Percentiles rank a stretch among this genome's conserved stretches.
phyloP scores from a whole-genome alignment of 2,329 filamentous ascomycete species.

The Paracoccidioides brasiliensis region DNA sequence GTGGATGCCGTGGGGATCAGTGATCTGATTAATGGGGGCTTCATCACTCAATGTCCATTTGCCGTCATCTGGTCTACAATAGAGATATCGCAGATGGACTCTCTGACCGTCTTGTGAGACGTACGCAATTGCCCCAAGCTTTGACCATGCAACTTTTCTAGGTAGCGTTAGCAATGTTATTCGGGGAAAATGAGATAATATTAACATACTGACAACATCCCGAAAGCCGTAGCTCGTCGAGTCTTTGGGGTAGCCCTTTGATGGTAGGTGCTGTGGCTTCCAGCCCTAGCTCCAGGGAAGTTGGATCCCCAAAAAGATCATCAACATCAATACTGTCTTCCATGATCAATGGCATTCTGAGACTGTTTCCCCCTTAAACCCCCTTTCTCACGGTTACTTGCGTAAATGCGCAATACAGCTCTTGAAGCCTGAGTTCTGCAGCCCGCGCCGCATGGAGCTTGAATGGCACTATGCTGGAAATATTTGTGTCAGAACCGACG shows the following conservation, averaged over 20 bases:
- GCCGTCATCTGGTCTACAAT: constrained; percentile 54
- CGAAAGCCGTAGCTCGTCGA: constrained; percentile 62
- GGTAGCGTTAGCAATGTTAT: constrained; percentile 14
- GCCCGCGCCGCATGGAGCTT: neutral
- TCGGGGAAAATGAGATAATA: neutral
- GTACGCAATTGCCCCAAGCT: constrained; percentile 69
- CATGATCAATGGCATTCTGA: constrained; percentile 42
- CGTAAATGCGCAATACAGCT: neutral
- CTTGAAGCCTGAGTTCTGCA: neutral
- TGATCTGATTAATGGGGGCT: constrained; percentile 49
- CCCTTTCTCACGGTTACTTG: neutral
- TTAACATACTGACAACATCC: constrained; percentile 69
- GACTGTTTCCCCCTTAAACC: neutral
- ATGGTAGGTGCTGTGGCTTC: constrained; percentile 42
- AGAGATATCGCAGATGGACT: constrained; percentile 60
- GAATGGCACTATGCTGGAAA: neutral
- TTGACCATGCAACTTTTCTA: constrained; percentile 80
- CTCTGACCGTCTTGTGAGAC: constrained; percentile 58
- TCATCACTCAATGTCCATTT: constrained; percentile 65
- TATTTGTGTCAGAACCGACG: neutral
- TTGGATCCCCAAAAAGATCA: constrained; percentile 61
- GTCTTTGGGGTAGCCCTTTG: constrained; percentile 56
- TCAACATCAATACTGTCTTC: constrained; percentile 49
- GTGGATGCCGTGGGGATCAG: constrained; percentile 48
- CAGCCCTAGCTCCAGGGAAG: constrained; percentile 44